Evolutionary conservation across 1,284 basidiomycete species (phyloP), one percentile per base, ranked within the genome.

Genomic region (Takashimella tepidaria): DNA sequence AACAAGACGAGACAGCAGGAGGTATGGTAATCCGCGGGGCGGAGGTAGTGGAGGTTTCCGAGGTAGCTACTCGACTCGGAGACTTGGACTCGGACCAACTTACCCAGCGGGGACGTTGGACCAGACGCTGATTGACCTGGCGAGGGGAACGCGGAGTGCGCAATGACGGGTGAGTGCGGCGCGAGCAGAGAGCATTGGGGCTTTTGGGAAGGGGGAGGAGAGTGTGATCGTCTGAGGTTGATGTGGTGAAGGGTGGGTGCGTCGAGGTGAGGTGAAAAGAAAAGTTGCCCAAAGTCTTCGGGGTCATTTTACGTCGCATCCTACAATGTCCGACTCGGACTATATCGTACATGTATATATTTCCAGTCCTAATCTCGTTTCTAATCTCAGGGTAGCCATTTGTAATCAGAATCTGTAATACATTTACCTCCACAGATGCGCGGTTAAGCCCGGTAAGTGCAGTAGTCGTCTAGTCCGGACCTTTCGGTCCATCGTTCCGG

Each of bases 61-160:
- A 43, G 8, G 13, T 10, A 21, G 42, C 42, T 16, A 21, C 42
- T 8, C 13, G 21, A 43, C 16, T 10, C 42, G 8, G 21, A 21
- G 13, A 40, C 37, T 19, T 19, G 11, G 37, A 19, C 11, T 40
- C 37, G 37, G 11, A 11, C 11, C 16, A 8, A 60, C 59, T 53
- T 45, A 60, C 59, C 59, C 59, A 19, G 55, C 53, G 25, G 46
- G 42, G 47, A 60, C 59, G 54, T 51, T 55, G 47, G 59, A 55
- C 55, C 55, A 60, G 49, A 57, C 56, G 49, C 46, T 49, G 42
- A 49, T 47, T 26, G 59, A 47, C 53, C 59, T 55, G 27, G 50
- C 21, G 51, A 57, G 51, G 56, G 45, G 31, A 24, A 56, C 31
- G 8, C 31, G 53, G 45, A 49, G 25, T 46, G 43, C 45, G 49